Evolutionary conservation across 192 early-diverging fungal genomes (phyloP).

Genomic region (Phycomyces nitens): DNA sequence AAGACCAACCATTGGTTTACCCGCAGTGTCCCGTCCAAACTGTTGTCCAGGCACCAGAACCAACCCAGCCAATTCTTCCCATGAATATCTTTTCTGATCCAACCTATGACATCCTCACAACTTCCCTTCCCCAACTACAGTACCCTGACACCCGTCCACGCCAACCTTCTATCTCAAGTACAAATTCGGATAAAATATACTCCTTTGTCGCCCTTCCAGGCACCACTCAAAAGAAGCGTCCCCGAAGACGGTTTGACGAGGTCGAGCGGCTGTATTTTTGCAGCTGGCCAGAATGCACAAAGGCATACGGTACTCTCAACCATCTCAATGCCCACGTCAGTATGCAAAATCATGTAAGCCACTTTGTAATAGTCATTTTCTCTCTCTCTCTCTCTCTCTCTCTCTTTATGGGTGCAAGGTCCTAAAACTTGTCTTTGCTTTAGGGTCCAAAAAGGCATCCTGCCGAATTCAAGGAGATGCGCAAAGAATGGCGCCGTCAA

Average conservation of each 20-base stretch:
- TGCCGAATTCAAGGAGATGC: constrained; percentile 53
- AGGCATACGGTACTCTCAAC: constrained; percentile 58
- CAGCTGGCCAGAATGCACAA: constrained; percentile 50
- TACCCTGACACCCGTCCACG: constrained; percentile 1
- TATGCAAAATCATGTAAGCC: constrained; percentile 54
- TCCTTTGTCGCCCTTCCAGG: constrained; percentile 51
- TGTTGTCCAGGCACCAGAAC: too few species aligned
- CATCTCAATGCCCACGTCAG: constrained; percentile 61
- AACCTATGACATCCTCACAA: neutral
- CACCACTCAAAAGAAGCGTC: constrained; percentile 52
- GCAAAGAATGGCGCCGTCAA: constrained; percentile 52
- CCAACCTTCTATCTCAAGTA: constrained; percentile 13
- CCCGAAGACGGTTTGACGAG: constrained; percentile 55
- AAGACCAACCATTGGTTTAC: neutral
- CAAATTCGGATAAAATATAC: constrained; percentile 20
- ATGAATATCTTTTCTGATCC: neutral
- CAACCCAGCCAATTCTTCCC: neutral
- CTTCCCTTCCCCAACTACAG: constrained; percentile 4
- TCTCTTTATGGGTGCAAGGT: too few species aligned
- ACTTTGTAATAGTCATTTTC: neutral
- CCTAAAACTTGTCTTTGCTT: too few species aligned
- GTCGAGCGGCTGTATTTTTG: constrained; percentile 59
- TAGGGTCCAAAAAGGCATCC: constrained; percentile 56
- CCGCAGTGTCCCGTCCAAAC: neutral
- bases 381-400: too few species aligned